Evolutionary conservation across 352 stramenopile genomes (phyloP).

Genomic region (Peronospora tabacina): DNA sequence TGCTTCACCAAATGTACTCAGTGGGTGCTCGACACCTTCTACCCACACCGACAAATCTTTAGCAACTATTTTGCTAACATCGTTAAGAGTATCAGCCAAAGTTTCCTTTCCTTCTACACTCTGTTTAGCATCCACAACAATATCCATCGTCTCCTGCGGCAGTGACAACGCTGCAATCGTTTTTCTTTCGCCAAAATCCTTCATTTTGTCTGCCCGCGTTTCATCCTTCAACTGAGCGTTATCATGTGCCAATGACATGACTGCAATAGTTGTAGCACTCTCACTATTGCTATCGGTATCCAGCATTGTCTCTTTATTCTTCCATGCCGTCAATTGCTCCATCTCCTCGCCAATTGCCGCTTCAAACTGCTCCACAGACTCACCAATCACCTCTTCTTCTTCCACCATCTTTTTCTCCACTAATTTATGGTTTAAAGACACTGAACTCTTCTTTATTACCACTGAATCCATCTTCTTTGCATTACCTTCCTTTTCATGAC

Average conservation of each 20-base stretch:
- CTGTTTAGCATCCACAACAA: not conserved
- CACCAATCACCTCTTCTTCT: not conserved
- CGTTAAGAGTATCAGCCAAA: not conserved
- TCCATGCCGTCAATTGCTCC: not conserved
- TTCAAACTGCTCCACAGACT: not conserved
- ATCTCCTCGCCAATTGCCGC: not conserved
- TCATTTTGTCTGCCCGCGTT: not conserved
- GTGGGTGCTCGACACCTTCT: not conserved
- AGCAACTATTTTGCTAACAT: constrained; percentile 9
- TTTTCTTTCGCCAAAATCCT: not conserved
- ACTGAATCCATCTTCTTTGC: not conserved
- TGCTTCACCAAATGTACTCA: not conserved
- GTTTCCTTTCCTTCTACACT: not conserved
- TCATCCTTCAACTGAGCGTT: not conserved
- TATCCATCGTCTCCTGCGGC: not conserved
- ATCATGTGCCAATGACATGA: not conserved
- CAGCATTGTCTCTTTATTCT: not conserved
- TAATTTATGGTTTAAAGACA: constrained; percentile 1
- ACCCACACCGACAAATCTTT: not conserved
- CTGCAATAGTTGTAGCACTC: not conserved
- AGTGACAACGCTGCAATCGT: not conserved
- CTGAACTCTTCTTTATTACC: not conserved
- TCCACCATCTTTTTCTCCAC: not conserved
- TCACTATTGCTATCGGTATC: not conserved
- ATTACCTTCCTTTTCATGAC: not conserved